These are phyloP conservation scores for Camellia japonica DNA, from an alignment of 148 eudicot genomes.

Conservation along the genomic window DNA sequence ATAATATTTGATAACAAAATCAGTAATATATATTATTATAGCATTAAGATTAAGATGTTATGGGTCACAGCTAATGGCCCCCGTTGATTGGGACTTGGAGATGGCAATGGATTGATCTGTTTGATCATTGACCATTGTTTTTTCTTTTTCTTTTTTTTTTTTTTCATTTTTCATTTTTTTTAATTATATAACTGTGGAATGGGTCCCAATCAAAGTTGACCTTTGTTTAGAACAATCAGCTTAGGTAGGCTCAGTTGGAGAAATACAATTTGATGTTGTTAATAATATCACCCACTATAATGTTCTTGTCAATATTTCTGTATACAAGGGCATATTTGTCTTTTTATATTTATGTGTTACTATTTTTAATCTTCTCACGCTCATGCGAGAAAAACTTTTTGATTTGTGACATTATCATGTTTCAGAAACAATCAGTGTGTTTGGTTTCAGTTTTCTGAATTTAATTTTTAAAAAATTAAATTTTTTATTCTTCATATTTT, in stretches of 20 bases:
- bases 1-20: neutral
- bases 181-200: neutral
- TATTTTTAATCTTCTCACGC: too few relatives aligned
- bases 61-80: constrained; percentile 17
- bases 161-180: too few relatives aligned
- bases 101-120: constrained; percentile 13
- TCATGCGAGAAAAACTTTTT: too few relatives aligned
- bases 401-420: too few relatives aligned
- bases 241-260: constrained; percentile 25
- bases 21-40: neutral
- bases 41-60: neutral
- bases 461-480: too few relatives aligned
- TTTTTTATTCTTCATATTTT: too few relatives aligned
- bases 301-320: too few relatives aligned
- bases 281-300: too few relatives aligned
- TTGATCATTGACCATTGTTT: constrained; percentile 25
- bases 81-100: constrained; percentile 2
- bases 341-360: too few relatives aligned
- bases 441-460: too few relatives aligned
- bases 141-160: neutral
- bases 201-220: constrained; percentile 37
- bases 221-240: constrained; percentile 21
- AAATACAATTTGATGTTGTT: neutral
- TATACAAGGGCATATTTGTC: too few relatives aligned
- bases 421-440: too few relatives aligned